Evolutionary conservation across 345 rosid species (phyloP).

Genomic region (Euclidium syriacum): DNA sequence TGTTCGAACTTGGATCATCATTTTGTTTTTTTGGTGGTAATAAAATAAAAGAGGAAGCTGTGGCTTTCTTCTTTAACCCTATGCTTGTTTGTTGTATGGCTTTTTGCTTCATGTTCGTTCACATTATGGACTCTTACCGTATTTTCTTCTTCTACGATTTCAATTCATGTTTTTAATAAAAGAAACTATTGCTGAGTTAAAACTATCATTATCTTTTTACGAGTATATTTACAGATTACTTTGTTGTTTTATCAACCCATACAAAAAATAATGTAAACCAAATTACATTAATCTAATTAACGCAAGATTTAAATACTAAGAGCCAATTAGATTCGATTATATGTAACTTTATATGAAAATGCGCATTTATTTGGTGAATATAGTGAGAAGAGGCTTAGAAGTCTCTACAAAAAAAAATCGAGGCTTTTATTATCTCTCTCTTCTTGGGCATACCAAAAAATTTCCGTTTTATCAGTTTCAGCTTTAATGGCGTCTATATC

Average conservation of each 20-base stretch:
- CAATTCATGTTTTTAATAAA: too few relatives aligned
- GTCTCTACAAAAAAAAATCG: constrained; percentile 1
- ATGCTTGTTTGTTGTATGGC: not conserved
- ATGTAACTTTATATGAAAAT: not conserved
- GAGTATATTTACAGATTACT: too few relatives aligned
- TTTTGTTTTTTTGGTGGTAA: constrained; percentile 1
- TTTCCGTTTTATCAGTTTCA: not conserved
- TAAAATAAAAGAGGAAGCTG: constrained; percentile 23
- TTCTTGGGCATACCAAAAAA: not conserved
- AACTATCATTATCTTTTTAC: too few relatives aligned
- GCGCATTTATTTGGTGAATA: not conserved
- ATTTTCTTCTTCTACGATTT: too few relatives aligned
- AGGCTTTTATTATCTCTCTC: constrained; percentile 44
- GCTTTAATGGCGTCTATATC: constrained; percentile 54
- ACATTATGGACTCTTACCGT: not conserved
- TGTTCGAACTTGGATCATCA: not conserved
- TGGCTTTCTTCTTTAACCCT: constrained; percentile 14
- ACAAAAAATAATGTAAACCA: too few relatives aligned
- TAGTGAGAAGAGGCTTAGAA: not conserved
- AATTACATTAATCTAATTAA: too few relatives aligned
- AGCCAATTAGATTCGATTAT: too few relatives aligned
- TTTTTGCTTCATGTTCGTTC: constrained; percentile 1
- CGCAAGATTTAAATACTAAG: too few relatives aligned
- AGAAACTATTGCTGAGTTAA: too few relatives aligned
- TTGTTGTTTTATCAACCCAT: too few relatives aligned